Conservation (phyloP, 192 early-diverging fungal species). For the Coemansia sp. region DNA sequence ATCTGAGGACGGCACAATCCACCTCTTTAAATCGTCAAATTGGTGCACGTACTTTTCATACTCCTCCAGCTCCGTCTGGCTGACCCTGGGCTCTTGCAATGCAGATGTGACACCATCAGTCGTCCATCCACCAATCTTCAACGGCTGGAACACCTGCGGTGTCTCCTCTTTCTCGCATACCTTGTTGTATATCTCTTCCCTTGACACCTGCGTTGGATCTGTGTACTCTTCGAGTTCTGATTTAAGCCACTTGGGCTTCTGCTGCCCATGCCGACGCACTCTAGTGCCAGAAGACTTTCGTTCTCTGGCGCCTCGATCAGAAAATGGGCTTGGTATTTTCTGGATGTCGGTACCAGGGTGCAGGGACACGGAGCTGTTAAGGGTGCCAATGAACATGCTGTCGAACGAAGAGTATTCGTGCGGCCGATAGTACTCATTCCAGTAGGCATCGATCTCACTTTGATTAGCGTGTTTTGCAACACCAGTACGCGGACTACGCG, state of each 20-base stretch:
- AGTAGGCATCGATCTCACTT: slow-evolving; percentile 60
- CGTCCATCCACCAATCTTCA: slow-evolving; percentile 49
- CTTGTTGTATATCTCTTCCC: slow-evolving; percentile 35
- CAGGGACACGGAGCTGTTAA: slow-evolving; percentile 72
- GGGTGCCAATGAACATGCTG: slow-evolving; percentile 77
- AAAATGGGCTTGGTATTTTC: slow-evolving; percentile 42
- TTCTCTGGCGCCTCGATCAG: slow-evolving; percentile 19
- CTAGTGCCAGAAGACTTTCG: neutral
- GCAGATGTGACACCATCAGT: slow-evolving; percentile 53
- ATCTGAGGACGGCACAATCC: slow-evolving; percentile 45
- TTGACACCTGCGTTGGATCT: slow-evolving; percentile 32
- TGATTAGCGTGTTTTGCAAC: neutral
- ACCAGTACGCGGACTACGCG: neutral
- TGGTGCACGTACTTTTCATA: slow-evolving; percentile 62
- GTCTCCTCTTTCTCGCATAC: slow-evolving; percentile 42
- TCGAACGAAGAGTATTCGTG: slow-evolving; percentile 74
- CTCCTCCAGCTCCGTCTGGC: slow-evolving; percentile 56
- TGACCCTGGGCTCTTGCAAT: slow-evolving; percentile 59
- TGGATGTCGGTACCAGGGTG: slow-evolving; percentile 23
- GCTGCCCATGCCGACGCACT: slow-evolving; percentile 24
- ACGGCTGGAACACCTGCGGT: slow-evolving; percentile 22
- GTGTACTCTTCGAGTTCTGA: slow-evolving; percentile 30
- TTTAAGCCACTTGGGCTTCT: slow-evolving; percentile 51
- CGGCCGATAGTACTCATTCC: slow-evolving; percentile 87
- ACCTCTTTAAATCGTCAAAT: slow-evolving; percentile 44